Conservation (phyloP, 805 yeast species). For the Dipodascus albidus region DNA sequence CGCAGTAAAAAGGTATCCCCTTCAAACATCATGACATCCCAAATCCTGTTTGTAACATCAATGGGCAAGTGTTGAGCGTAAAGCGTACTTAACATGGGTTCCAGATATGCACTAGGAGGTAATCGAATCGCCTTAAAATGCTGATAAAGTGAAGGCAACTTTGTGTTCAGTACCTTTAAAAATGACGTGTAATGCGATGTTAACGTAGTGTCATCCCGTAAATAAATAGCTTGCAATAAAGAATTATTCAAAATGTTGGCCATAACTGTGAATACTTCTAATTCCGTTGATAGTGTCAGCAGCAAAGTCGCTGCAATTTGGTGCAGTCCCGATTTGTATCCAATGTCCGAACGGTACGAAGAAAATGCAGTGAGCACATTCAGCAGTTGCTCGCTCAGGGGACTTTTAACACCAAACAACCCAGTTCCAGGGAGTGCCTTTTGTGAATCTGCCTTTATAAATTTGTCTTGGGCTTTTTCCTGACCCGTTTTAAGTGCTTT, state of each 20-base stretch:
- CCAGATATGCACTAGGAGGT: conserved; percentile 32
- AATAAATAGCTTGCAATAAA: conserved; percentile 25
- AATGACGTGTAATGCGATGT: conserved; percentile 35
- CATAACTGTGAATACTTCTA: conserved; percentile 31
- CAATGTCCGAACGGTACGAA: conserved; percentile 16
- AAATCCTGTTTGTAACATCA: conserved; percentile 36
- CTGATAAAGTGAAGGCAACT: conserved; percentile 34
- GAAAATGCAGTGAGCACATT: conserved; percentile 27
- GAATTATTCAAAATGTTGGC: conserved; percentile 29
- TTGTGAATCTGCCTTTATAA: background rate
- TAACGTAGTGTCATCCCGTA: conserved; percentile 23
- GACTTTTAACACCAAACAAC: conserved; percentile 26
- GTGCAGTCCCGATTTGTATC: conserved; percentile 29
- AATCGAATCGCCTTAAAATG: conserved; percentile 39
- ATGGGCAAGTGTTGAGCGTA: conserved; percentile 36
- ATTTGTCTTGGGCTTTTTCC: conserved; percentile 1
- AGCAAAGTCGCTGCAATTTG: conserved; percentile 33
- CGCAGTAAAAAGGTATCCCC: conserved; percentile 46
- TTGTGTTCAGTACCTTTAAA: conserved; percentile 33
- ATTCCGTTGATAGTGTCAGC: conserved; percentile 25
- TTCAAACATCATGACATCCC: conserved; percentile 53
- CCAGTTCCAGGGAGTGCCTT: conserved; percentile 24
- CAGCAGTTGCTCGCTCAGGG: conserved; percentile 25
- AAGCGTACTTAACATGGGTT: conserved; percentile 32
- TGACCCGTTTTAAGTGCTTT: conserved; percentile 8